Conservation (phyloP, 805 yeast species). For the Isabelozyma pseudorhagii region DNA sequence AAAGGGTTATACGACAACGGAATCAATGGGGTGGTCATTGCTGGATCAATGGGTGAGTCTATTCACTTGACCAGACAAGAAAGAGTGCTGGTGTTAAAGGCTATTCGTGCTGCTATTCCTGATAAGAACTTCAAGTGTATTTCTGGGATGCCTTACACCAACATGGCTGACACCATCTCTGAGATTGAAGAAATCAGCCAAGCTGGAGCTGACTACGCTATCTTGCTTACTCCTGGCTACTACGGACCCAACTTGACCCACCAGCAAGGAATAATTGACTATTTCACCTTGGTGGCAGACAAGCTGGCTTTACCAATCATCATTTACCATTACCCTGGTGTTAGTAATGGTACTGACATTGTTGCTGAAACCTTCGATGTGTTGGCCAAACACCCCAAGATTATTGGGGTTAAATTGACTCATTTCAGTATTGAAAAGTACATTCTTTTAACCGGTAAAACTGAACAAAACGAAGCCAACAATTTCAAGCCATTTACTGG, state of each 20-base stretch:
- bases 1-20: conserved; percentile 23
- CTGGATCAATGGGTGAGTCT: conserved; percentile 42
- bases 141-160: conserved; percentile 24
- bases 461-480: conserved; percentile 6
- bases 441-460: conserved; percentile 14
- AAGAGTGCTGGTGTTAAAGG: conserved; percentile 21
- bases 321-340: conserved; percentile 37
- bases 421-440: conserved; percentile 20
- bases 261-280: conserved; percentile 30
- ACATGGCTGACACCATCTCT: conserved; percentile 21
- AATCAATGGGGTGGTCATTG: conserved; percentile 31
- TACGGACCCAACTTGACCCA: conserved; percentile 28
- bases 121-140: conserved; percentile 25
- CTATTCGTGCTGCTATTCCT: conserved; percentile 27
- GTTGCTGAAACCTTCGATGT: conserved; percentile 17
- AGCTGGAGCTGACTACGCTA: conserved; percentile 33
- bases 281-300: conserved; percentile 26
- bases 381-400: conserved; percentile 29
- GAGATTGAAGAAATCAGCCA: conserved; percentile 19
- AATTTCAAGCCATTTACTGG: conserved; percentile 23
- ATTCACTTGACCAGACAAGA: conserved; percentile 29
- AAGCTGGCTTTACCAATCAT: conserved; percentile 30
- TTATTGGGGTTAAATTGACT: conserved; percentile 31
- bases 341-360: conserved; percentile 27
- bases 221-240: conserved; percentile 32